These are phyloP conservation scores for Pyrrhoderma noxium DNA, from an alignment of 1,284 basidiomycete species.

Conservation along the genomic window DNA sequence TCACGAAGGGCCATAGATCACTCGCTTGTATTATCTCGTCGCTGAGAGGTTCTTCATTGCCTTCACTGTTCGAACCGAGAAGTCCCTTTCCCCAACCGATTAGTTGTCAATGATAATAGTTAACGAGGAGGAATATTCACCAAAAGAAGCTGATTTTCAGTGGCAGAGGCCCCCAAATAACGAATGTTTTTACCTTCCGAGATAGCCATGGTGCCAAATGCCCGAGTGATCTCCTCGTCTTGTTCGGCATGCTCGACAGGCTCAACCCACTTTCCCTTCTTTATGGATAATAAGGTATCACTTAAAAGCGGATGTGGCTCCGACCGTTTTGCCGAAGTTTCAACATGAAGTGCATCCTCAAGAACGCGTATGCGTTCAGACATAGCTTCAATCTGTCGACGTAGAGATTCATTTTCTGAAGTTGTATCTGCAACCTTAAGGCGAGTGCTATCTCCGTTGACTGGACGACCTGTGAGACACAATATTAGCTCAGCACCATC, in stretches of 20 bases:
- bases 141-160: not conserved
- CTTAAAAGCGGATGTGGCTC: conserved; percentile 22
- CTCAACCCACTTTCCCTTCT: conserved; percentile 9
- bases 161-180: conserved; percentile 2
- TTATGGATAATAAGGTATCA: conserved; percentile 22
- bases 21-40: conserved; percentile 10
- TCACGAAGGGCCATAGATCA: conserved; percentile 7
- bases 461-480: too few relatives aligned
- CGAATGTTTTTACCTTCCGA: conserved; percentile 2
- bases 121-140: not conserved
- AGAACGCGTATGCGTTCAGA: conserved; percentile 17
- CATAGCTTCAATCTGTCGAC: conserved; percentile 10
- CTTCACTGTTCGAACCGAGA: not conserved
- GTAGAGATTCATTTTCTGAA: not conserved
- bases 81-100: not conserved
- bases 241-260: not conserved
- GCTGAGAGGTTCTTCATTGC: not conserved
- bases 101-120: not conserved
- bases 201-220: conserved; percentile 8
- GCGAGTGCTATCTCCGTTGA: too few relatives aligned
- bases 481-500: not conserved
- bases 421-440: too few relatives aligned
- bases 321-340: not conserved
- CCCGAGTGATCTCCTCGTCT: conserved; percentile 3
- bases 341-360: conserved; percentile 13